phyloP scores from a whole-genome alignment of 768 basidiomycete genomes.

The Auriscalpium microsporum region DNA sequence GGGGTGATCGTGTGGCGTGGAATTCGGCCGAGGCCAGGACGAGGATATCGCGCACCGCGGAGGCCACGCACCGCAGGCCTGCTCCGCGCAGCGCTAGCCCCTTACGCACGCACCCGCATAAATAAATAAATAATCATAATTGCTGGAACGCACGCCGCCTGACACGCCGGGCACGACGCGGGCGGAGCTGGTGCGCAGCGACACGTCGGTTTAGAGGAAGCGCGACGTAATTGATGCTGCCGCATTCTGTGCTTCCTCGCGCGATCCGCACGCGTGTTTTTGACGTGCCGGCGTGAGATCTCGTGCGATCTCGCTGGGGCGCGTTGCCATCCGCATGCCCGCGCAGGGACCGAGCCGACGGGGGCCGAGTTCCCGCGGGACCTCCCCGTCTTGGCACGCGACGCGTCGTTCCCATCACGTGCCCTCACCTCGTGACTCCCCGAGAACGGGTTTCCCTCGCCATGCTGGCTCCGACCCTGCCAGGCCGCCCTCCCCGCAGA shows the following conservation, averaged over 20 bases:
- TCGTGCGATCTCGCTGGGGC: background rate
- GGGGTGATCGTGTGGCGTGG: no score
- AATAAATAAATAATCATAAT: no score
- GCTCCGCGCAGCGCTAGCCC: background rate
- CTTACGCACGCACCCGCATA: background rate
- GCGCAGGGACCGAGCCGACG: background rate
- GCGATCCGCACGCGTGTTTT: no score
- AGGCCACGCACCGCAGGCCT: background rate
- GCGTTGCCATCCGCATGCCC: background rate
- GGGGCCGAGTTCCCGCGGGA: background rate
- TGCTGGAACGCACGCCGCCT: no score
- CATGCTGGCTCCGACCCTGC: no score
- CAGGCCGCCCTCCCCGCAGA: background rate
- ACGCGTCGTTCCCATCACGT: background rate
- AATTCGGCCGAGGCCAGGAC: no score
- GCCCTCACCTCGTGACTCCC: background rate
- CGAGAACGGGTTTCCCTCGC: background rate
- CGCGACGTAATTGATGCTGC: no score
- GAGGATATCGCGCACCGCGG: background rate
- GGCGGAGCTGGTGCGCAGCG: no score
- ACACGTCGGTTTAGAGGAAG: no score
- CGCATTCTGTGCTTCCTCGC: no score
- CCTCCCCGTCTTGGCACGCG: background rate
- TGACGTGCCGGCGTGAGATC: background rate
- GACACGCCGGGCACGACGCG: no score